A percentile compares a stretch with the other conserved stretches of the same genome.
Conservation (phyloP, 768 basidiomycete species). For the Termitomyces sp. region DNA sequence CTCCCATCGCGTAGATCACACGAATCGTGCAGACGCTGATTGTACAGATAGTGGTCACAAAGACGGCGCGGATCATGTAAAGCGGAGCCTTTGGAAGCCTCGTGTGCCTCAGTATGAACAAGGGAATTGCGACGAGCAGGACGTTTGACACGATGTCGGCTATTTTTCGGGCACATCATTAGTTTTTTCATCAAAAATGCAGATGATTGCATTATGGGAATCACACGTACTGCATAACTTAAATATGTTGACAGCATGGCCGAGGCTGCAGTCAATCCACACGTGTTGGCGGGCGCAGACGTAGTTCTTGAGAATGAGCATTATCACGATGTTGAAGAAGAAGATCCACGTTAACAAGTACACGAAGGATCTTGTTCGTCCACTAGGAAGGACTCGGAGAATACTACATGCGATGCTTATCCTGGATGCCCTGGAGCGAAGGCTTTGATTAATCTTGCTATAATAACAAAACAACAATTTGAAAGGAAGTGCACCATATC, state of each 20-base stretch:
- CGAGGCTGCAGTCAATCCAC: constrained; percentile 11
- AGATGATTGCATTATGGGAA: not conserved
- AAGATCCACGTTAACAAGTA: constrained; percentile 1
- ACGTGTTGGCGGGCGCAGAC: constrained; percentile 5
- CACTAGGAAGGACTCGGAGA: constrained; percentile 9
- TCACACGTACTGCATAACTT: constrained; percentile 10
- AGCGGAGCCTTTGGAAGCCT: constrained; percentile 7
- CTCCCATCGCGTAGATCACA: constrained; percentile 4
- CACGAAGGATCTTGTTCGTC: constrained; percentile 4
- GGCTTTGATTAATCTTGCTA: not conserved
- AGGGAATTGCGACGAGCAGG: constrained; percentile 3
- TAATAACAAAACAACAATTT: not conserved
- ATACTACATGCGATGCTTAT: constrained; percentile 18
- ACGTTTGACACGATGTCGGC: constrained; percentile 11
- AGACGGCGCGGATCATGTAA: constrained; percentile 13
- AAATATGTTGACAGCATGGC: constrained; percentile 4
- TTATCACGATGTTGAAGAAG: constrained; percentile 1
- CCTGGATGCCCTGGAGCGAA: constrained; percentile 12
- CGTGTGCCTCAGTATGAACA: constrained; percentile 7
- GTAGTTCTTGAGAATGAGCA: constrained; percentile 11
- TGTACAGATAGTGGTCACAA: constrained; percentile 11
- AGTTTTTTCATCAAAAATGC: not conserved
- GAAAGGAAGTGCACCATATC: constrained; percentile 11
- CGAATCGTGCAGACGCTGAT: constrained; percentile 11
- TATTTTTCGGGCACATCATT: not conserved